phyloP scores from a whole-genome alignment of 768 basidiomycete genomes.

The Xerocomellus chrysenteron region DNA sequence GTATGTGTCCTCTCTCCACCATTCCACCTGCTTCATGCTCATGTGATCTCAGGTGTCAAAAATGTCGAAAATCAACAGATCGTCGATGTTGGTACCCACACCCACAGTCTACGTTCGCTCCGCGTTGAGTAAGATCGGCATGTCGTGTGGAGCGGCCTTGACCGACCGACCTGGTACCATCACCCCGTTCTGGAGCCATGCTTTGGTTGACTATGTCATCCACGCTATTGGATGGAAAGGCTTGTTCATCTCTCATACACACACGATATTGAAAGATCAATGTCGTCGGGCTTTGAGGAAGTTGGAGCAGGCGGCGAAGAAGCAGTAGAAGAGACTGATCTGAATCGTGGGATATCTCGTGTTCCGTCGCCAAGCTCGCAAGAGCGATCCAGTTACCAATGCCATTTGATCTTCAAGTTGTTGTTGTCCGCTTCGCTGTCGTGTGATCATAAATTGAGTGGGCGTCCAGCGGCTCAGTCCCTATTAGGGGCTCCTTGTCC shows the following conservation, averaged over 20 bases:
- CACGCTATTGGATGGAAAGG: conserved; percentile 53
- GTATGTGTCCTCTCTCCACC: conserved; percentile 45
- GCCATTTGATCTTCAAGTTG: not conserved
- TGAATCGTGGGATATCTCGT: not conserved
- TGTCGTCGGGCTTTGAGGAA: conserved; percentile 64
- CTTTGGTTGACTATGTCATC: conserved; percentile 70
- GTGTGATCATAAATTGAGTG: not conserved
- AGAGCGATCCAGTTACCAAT: not conserved
- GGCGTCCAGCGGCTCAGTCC: too few species aligned
- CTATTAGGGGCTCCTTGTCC: too few species aligned
- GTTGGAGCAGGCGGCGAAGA: conserved; percentile 57
- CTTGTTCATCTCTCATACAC: conserved; percentile 59
- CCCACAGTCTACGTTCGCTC: conserved; percentile 74
- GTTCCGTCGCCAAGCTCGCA: not conserved
- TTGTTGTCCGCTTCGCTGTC: not conserved
- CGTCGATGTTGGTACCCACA: conserved; percentile 69
- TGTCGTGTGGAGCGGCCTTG: conserved; percentile 73
- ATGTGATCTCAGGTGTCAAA: conserved; percentile 69
- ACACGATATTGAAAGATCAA: conserved; percentile 71
- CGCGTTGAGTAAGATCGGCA: conserved; percentile 71
- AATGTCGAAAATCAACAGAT: conserved; percentile 85
- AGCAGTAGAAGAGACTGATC: conserved; percentile 31
- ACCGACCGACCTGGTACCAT: conserved; percentile 69
- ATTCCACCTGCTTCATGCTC: not conserved
- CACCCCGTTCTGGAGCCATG: conserved; percentile 91